These are phyloP conservation scores for Andrographis paniculata DNA, from an alignment of 305 asterid genomes.

Conservation along the genomic window DNA sequence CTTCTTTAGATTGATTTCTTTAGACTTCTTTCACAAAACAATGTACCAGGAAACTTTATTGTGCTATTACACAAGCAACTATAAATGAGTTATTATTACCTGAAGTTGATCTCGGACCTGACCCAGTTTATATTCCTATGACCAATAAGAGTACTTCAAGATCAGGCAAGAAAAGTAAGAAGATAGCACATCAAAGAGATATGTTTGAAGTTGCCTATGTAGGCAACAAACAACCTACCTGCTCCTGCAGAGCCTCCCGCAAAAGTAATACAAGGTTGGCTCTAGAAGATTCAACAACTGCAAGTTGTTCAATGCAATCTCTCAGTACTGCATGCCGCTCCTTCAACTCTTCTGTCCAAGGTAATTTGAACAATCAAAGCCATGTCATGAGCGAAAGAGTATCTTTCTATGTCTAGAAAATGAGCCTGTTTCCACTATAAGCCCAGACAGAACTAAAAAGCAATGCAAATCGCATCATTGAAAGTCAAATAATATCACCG, in stretches of 20 bases:
- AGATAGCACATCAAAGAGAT: not conserved
- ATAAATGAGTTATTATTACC: slow-evolving; percentile 30
- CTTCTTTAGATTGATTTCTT: too few species aligned
- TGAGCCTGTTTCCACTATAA: slow-evolving; percentile 6
- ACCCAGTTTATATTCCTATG: slow-evolving; percentile 73
- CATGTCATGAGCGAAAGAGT: not conserved
- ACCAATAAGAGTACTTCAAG: slow-evolving; percentile 11
- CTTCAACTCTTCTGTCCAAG: slow-evolving; percentile 49
- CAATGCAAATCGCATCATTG: too few species aligned
- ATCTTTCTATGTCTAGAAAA: not conserved
- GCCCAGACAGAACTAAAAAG: too few species aligned
- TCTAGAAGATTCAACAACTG: slow-evolving; percentile 59
- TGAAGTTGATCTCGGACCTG: slow-evolving; percentile 75
- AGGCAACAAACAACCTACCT: slow-evolving; percentile 36
- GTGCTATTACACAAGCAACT: not conserved
- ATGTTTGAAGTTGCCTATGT: slow-evolving; percentile 1
- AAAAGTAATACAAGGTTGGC: slow-evolving; percentile 59
- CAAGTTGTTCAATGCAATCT: slow-evolving; percentile 65
- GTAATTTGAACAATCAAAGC: slow-evolving; percentile 5
- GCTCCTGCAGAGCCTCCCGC: slow-evolving; percentile 82
- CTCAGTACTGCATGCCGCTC: slow-evolving; percentile 58
- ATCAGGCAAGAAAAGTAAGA: slow-evolving; percentile 15
- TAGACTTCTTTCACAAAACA: not conserved
- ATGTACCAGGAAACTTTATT: not conserved
- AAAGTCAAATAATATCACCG: too few species aligned